Evolutionary conservation across 1,284 basidiomycete genomes (phyloP), one percentile per base, ranked within the genome.

Genomic region (Tilletia setariae): DNA sequence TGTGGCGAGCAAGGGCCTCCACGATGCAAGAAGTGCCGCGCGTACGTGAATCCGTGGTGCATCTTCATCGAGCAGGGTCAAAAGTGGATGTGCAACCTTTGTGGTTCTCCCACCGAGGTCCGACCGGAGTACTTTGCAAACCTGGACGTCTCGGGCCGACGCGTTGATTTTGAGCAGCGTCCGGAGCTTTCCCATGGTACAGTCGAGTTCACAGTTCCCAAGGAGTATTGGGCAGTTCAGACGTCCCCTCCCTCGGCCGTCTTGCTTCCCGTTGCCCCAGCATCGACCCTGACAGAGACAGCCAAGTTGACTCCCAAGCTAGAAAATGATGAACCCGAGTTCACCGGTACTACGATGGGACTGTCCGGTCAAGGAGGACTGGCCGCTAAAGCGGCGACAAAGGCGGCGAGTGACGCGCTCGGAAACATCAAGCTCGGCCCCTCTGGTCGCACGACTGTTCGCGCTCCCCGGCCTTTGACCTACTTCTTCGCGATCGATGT

Each of bases 41-140:
- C 87, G 0, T 99, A 98, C 83, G 87, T 99, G 79, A 98, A 98
- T 82, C 90, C 94, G 0, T 98, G 94, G 94, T 93, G 90, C 80
- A 86, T 86, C 40, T 98, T 92, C 87, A 86, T 89, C 19, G 88
- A 91, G 44, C 92, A 92, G 9, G 96, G 96, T 2, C 87, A 88
- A 71, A 88, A 87, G 74, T 98, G 94, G 92, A 89, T 87, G 74
- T 99, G 96, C 84, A 98, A 98, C 85, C 83, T 99, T 3, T 99
- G 96, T 83, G 85, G 86, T 8, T 87, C 89, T 70, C 87, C 91
- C 74, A 94, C 91, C 23, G 87, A 89, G 85, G 93, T 80, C 9
- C 70, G 75, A 9, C 69, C 74, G 46, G 89, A 91, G 68, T 97
- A 97, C 84, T 97, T 93, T 80, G 91, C 88, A 76, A 90, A 91